Percentiles rank a stretch among this genome's conserved stretches.
Evolutionary conservation across 2,329 filamentous ascomycete genomes (phyloP).

Genomic region (Leptosphaerulina australis): DNA sequence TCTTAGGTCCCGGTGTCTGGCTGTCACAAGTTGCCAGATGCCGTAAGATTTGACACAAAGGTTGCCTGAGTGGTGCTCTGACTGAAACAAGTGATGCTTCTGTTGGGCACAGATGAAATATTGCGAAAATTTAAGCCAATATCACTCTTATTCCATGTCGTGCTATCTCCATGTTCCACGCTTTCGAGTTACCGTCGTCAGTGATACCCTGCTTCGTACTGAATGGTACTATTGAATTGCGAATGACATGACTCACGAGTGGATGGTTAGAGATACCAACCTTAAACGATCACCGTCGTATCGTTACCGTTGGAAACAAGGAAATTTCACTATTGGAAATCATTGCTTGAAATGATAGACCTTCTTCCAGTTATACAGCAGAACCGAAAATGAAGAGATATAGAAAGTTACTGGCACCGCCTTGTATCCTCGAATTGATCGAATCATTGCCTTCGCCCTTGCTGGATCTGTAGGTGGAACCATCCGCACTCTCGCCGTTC

Average conservation of each 20-base stretch:
- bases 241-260: conserved; percentile 53
- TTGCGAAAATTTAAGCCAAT: conserved; percentile 50
- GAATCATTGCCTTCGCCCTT: conserved; percentile 55
- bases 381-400: conserved; percentile 54
- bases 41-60: conserved; percentile 19
- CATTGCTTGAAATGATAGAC: conserved; percentile 56
- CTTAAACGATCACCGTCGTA: conserved; percentile 59
- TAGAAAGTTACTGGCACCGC: conserved; percentile 59
- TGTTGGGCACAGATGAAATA: conserved; percentile 45
- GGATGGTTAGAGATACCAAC: conserved; percentile 48
- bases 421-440: conserved; percentile 56
- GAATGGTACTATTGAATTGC: conserved; percentile 55
- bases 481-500: conserved; percentile 59
- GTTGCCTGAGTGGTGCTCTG: conserved; percentile 22
- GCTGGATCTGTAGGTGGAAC: conserved; percentile 57
- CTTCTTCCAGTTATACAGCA: conserved; percentile 53
- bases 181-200: conserved; percentile 54
- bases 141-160: conserved; percentile 55
- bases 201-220: conserved; percentile 56
- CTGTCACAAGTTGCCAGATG: conserved; percentile 55
- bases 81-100: conserved; percentile 51
- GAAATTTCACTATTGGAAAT: conserved; percentile 56
- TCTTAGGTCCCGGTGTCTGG: conserved; percentile 50
- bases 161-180: conserved; percentile 52
- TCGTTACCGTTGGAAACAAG: conserved; percentile 53